phyloP scores from a whole-genome alignment of 1,284 basidiomycete genomes.

The Neonothopanus nambi region DNA sequence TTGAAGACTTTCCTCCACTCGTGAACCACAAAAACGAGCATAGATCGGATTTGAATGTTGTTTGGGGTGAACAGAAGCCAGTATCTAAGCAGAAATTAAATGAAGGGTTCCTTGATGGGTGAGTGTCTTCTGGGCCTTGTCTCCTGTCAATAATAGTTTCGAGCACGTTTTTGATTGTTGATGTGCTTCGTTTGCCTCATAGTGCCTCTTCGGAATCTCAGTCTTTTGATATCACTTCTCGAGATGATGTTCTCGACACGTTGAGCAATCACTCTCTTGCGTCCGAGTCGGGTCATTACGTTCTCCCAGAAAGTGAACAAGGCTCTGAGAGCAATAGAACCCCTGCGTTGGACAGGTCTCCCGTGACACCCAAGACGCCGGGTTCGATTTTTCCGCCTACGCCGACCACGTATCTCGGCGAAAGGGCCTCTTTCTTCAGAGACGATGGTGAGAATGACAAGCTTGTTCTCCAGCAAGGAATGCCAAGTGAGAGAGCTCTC shows the following conservation, averaged over 20 bases:
- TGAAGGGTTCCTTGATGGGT: constrained; percentile 10
- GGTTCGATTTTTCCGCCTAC: constrained; percentile 46
- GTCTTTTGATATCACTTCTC: not conserved
- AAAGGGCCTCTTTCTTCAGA: constrained; percentile 29
- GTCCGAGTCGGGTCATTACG: not conserved
- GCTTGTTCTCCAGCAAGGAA: constrained; percentile 13
- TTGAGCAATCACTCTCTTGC: constrained; percentile 3
- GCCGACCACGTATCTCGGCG: constrained; percentile 37
- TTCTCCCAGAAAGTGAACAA: not conserved
- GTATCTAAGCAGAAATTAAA: constrained; percentile 10
- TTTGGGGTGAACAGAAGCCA: constrained; percentile 28
- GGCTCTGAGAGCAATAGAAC: constrained; percentile 39
- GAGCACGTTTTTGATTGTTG: not conserved
- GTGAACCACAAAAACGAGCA: constrained; percentile 24
- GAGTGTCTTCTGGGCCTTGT: not conserved
- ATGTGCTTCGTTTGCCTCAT: not conserved
- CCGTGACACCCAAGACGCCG: constrained; percentile 51
- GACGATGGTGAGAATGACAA: constrained; percentile 23
- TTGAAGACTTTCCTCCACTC: constrained; percentile 46
- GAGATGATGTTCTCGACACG: not conserved
- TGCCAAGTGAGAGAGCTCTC: constrained; percentile 36
- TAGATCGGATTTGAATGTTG: constrained; percentile 24
- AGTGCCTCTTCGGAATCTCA: not conserved
- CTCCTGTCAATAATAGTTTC: not conserved
- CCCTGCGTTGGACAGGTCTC: constrained; percentile 47